These are phyloP conservation scores for Talaromyces trachyspermus DNA, from an alignment of 495 filamentous ascomycete species.

Conservation along the genomic window DNA sequence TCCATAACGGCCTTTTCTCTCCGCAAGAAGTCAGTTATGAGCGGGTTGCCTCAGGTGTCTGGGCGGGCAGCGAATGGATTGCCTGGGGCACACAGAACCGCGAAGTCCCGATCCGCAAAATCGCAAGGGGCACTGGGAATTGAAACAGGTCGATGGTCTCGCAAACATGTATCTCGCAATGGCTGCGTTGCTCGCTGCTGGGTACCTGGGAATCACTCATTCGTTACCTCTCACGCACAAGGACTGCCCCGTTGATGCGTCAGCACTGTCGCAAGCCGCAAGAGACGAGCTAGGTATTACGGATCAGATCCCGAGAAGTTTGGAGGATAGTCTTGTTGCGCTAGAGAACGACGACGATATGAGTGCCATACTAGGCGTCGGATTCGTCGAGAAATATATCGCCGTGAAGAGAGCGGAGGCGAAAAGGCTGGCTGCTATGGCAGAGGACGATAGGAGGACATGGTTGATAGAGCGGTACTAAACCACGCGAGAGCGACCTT, in stretches of 20 bases:
- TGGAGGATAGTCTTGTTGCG: constrained; percentile 46
- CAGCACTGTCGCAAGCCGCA: constrained; percentile 30
- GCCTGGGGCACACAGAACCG: constrained; percentile 39
- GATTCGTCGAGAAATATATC: constrained; percentile 52
- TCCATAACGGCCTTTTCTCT: constrained; percentile 32
- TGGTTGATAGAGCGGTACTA: constrained; percentile 56
- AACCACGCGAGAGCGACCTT: too few species aligned
- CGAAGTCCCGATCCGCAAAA: constrained; percentile 36
- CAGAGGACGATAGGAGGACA: constrained; percentile 37
- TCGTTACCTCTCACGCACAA: constrained; percentile 37
- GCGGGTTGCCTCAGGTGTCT: constrained; percentile 40
- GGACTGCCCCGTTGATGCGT: constrained; percentile 46
- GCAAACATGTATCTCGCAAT: constrained; percentile 39
- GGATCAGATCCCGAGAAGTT: constrained; percentile 40
- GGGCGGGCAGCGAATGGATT: constrained; percentile 46
- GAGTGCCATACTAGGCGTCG: constrained; percentile 37
- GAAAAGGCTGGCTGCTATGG: constrained; percentile 40
- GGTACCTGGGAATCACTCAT: constrained; percentile 50
- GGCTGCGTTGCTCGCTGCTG: constrained; percentile 59
- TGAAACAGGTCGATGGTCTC: constrained; percentile 34
- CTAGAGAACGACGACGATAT: constrained; percentile 40
- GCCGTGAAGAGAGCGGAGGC: constrained; percentile 51
- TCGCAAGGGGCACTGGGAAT: constrained; percentile 31
- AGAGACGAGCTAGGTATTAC: constrained; percentile 46
- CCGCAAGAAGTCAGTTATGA: constrained; percentile 34